A percentile compares a stretch with the other conserved stretches of the same genome.
phyloP scores from a whole-genome alignment of 176 grass and related monocot genomes.

The Carex kokanica region DNA sequence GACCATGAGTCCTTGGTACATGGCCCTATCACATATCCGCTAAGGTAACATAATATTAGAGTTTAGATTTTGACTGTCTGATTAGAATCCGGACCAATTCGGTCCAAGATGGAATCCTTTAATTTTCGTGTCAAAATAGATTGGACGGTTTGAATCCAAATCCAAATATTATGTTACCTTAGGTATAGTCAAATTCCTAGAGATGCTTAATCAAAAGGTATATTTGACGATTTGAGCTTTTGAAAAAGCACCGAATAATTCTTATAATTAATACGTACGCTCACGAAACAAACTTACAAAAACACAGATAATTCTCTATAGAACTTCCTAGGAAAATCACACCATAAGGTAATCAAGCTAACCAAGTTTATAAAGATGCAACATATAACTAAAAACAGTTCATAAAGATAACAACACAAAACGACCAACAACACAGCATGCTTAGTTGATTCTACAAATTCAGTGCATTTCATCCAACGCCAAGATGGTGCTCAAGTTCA shows the following conservation, averaged over 20 bases:
- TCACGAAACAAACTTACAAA: not conserved
- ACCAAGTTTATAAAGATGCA: not conserved
- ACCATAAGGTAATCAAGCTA: not conserved
- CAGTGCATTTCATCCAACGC: constrained; percentile 48
- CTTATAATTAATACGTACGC: not conserved
- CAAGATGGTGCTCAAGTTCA: constrained; percentile 97
- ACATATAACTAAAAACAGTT: not conserved
- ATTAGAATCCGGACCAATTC: too few species aligned
- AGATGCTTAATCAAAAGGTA: too few species aligned
- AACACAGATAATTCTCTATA: not conserved
- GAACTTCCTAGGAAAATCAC: not conserved
- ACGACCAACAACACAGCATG: not conserved
- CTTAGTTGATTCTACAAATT: not conserved
- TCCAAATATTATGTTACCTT: too few species aligned
- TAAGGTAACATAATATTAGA: too few species aligned
- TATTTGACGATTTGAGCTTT: too few species aligned
- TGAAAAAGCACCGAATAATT: not conserved
- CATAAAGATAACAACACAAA: not conserved
- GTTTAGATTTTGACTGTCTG: too few species aligned
- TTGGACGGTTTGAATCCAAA: too few species aligned
- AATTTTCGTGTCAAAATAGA: too few species aligned
- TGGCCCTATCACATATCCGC: too few species aligned
- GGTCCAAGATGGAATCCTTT: too few species aligned
- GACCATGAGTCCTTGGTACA: too few species aligned
- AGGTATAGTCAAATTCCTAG: too few species aligned